Evolutionary conservation across 108 stramenopile genomes (phyloP), one percentile per base, ranked within the genome.

Genomic region (Skeletonema grethae): DNA sequence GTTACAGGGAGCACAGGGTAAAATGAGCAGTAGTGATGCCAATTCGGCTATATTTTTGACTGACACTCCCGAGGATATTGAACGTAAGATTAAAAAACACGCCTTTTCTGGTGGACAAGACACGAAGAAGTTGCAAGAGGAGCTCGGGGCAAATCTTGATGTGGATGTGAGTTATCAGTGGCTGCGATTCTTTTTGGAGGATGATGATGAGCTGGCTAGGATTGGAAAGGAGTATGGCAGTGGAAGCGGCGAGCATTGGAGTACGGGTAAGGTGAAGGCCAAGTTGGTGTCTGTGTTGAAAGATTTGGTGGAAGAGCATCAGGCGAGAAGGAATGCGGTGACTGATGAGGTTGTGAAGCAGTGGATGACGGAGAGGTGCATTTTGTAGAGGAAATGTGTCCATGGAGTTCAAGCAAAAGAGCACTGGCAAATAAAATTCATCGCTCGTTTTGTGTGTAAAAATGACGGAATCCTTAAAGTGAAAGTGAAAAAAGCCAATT

Each of bases 121-220:
- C 66, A 98, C 97, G 18, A 91, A 91, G 68, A 90, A 97, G 81
- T 66, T 93, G 66, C 99, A 99, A 77, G 77, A 92, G 75, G 86
- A 97, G 64, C 76, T 89, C 8, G 99, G 99, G 31, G 99, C 99
- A 35, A 86, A 99, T 85, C 72, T 99, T 55, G 93, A 97, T 43
- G 83, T 94, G 15, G 98, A 99, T 75, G 97, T 99, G 7, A 69
- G 93, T 13, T 98, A 95, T 74, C 97, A 98, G 89, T 99, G 97
- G 95, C 79, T 99, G 59, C 71, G 84, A 34, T 99, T 99, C 86
- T 99, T 99, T 75, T 77, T 98, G 74, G 99, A 99, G 68, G 97
- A 97, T 75, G 99, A 98, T 75, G 94, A 97, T n/a, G 94, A 97
- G 72, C 76, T 98, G 57, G 90, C 70, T 30, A 65, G 75, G 53